Conservation (phyloP, 768 basidiomycete species). For the Lentinula sp. region DNA sequence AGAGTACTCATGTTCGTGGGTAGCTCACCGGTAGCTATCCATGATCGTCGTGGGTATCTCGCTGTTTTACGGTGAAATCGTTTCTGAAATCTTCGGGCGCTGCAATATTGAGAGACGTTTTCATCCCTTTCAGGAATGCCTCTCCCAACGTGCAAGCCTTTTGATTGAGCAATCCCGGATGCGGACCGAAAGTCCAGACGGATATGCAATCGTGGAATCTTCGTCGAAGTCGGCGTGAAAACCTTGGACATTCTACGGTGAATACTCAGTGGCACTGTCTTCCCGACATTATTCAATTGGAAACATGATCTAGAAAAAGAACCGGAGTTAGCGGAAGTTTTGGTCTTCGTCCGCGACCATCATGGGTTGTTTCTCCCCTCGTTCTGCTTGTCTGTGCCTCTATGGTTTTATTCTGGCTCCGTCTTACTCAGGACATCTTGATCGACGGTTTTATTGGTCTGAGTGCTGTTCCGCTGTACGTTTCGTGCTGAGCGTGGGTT, state of each 20-base stretch:
- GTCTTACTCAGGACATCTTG: background rate
- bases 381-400: background rate
- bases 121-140: background rate
- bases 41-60: conserved; percentile 18
- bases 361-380: background rate
- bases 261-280: background rate
- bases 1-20: background rate
- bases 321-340: conserved; percentile 1
- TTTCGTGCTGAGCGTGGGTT: background rate
- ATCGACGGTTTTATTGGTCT: background rate
- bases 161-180: background rate
- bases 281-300: background rate
- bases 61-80: conserved; percentile 9
- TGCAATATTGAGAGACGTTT: background rate
- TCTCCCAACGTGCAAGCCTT: background rate
- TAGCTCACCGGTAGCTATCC: background rate
- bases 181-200: conserved; percentile 5
- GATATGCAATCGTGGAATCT: background rate
- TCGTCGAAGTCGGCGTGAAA: conserved; percentile 3
- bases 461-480: background rate
- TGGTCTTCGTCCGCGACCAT: background rate
- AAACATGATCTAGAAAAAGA: background rate
- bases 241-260: conserved; percentile 3
- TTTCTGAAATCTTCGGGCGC: background rate
- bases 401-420: background rate